Evolutionary conservation across 2,329 filamentous ascomycete genomes (phyloP).

Genomic region (Aspergillus hortae): DNA sequence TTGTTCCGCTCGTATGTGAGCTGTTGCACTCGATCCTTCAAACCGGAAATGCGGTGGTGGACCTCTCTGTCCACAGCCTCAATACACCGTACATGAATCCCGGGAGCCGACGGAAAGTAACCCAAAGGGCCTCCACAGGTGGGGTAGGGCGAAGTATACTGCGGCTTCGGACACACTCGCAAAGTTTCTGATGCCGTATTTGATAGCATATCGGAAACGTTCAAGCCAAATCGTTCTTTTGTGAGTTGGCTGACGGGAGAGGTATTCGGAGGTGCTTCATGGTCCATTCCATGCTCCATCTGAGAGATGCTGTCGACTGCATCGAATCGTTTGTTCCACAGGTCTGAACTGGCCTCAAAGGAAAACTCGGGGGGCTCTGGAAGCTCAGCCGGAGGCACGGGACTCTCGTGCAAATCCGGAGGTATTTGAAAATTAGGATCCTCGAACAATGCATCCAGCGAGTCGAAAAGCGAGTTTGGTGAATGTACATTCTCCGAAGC

Average conservation of each 20-base stretch:
- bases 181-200: slow-evolving; percentile 22
- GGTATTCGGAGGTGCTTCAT: neutral
- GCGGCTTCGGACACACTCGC: slow-evolving; percentile 13
- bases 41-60: slow-evolving; percentile 18
- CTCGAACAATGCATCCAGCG: slow-evolving; percentile 18
- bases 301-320: too few species aligned
- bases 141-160: slow-evolving; percentile 33
- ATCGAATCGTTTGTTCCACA: too few species aligned
- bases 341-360: too few species aligned
- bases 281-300: too few species aligned
- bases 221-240: slow-evolving; percentile 20
- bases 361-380: neutral
- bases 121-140: slow-evolving; percentile 21
- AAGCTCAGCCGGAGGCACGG: neutral
- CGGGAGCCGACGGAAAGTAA: slow-evolving; percentile 29
- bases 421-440: slow-evolving; percentile 10
- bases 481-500: slow-evolving; percentile 13
- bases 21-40: slow-evolving; percentile 20
- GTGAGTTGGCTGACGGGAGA: slow-evolving; percentile 17
- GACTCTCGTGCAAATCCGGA: neutral
- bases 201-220: slow-evolving; percentile 19
- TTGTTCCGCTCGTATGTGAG: slow-evolving; percentile 28
- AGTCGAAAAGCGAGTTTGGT: slow-evolving; percentile 18
- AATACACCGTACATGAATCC: slow-evolving; percentile 25
- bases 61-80: slow-evolving; percentile 21